Percentiles rank a stretch among this genome's conserved stretches.
phyloP scores from a whole-genome alignment of 1,139 yeast genomes.

The Candida sp. region DNA sequence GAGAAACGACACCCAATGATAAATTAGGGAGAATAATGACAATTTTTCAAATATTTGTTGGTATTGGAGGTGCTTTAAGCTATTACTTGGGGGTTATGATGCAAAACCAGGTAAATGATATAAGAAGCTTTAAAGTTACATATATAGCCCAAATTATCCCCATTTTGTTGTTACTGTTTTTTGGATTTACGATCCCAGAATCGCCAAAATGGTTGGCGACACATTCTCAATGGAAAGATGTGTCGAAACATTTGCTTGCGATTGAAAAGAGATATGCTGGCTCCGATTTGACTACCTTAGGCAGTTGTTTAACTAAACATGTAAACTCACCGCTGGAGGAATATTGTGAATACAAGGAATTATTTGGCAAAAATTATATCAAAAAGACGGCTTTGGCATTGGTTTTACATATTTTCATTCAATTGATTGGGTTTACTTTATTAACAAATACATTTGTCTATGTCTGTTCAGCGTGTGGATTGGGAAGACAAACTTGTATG shows the following conservation, averaged over 20 bases:
- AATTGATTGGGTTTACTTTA: slow-evolving; percentile 19
- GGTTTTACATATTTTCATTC: slow-evolving; percentile 22
- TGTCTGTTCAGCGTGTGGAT: slow-evolving; percentile 28
- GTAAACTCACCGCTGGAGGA: slow-evolving; percentile 7
- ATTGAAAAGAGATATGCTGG: slow-evolving; percentile 8
- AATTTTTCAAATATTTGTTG: slow-evolving; percentile 16
- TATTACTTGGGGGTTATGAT: slow-evolving; percentile 16
- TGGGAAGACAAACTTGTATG: slow-evolving; percentile 12
- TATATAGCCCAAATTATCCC: slow-evolving; percentile 28
- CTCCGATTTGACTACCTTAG: slow-evolving; percentile 1
- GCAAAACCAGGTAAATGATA: slow-evolving; percentile 8
- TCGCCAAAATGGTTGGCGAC: slow-evolving; percentile 36
- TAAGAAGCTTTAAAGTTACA: neutral
- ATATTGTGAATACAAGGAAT: slow-evolving; percentile 15
- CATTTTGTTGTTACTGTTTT: slow-evolving; percentile 14
- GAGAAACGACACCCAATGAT: slow-evolving; percentile 23
- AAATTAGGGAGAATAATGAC: slow-evolving; percentile 21
- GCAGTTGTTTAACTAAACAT: slow-evolving; percentile 1
- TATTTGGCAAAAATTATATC: slow-evolving; percentile 19
- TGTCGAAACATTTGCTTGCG: slow-evolving; percentile 22
- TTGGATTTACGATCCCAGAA: slow-evolving; percentile 23
- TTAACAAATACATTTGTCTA: slow-evolving; percentile 22
- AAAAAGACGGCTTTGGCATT: slow-evolving; percentile 20
- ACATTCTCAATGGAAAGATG: slow-evolving; percentile 26
- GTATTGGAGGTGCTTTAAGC: slow-evolving; percentile 18